These are phyloP conservation scores for Gnomoniopsis smithogilvyi DNA, from an alignment of 2,329 filamentous ascomycete species.

Conservation along the genomic window DNA sequence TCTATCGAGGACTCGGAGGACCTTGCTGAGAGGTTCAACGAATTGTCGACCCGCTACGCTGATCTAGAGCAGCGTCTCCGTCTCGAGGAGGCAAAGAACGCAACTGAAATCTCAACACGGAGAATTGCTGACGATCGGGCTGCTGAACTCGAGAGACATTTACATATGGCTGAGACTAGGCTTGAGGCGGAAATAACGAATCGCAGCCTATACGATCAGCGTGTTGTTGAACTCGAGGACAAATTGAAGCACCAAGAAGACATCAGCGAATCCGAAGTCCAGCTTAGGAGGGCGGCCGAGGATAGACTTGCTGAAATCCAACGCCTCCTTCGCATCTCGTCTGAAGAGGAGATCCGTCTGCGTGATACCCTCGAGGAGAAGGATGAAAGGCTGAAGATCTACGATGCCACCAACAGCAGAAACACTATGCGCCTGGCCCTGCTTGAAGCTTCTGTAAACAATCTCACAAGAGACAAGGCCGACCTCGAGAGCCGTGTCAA, in stretches of 20 bases:
- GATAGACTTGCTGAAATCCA: constrained; percentile 72
- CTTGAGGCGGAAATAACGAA: constrained; percentile 61
- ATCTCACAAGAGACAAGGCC: constrained; percentile 48
- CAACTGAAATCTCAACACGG: constrained; percentile 46
- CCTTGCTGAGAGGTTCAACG: constrained; percentile 50
- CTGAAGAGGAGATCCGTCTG: constrained; percentile 70
- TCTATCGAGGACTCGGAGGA: constrained; percentile 43
- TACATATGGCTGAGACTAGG: constrained; percentile 56
- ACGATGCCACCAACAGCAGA: constrained; percentile 55
- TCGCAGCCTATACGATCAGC: constrained; percentile 55
- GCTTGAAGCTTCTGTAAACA: constrained; percentile 64
- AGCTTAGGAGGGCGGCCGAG: constrained; percentile 63
- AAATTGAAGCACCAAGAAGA: constrained; percentile 62
- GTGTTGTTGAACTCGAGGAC: constrained; percentile 67
- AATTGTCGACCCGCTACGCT: constrained; percentile 57
- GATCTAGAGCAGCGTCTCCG: constrained; percentile 58
- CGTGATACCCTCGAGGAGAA: constrained; percentile 66
- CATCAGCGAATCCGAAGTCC: constrained; percentile 61
- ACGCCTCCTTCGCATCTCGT: constrained; percentile 62
- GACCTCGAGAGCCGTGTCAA: constrained; percentile 56
- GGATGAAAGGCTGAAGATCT: constrained; percentile 60
- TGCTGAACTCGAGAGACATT: constrained; percentile 50
- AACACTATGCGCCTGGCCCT: constrained; percentile 60
- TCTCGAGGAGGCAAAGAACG: constrained; percentile 43
- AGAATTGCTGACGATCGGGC: constrained; percentile 51